These are phyloP conservation scores for Zostera marina DNA, from an alignment of 116 monocot genomes.

Conservation along the genomic window DNA sequence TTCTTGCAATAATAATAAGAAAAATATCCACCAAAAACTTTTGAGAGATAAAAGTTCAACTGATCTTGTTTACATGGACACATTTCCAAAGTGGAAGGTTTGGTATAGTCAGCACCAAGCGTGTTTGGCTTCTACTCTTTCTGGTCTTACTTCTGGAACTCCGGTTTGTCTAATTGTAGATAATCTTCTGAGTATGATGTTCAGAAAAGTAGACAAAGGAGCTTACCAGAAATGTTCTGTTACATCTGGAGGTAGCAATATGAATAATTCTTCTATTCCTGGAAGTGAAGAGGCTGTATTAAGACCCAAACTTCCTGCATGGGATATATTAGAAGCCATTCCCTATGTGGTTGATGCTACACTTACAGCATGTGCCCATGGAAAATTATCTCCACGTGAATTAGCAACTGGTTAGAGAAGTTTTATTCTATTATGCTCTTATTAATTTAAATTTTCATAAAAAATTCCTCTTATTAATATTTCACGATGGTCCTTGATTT, in stretches of 20 bases:
- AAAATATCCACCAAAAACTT: slow-evolving; percentile 1
- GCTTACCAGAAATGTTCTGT: slow-evolving; percentile 34
- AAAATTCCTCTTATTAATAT: no score
- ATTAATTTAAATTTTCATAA: not conserved
- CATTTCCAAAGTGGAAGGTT: slow-evolving; percentile 79
- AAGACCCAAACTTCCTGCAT: slow-evolving; percentile 70
- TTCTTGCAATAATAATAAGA: slow-evolving; percentile 14
- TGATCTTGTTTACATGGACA: slow-evolving; percentile 71
- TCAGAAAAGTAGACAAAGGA: slow-evolving; percentile 60
- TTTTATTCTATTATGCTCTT: not conserved
- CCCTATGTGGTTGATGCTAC: slow-evolving; percentile 98
- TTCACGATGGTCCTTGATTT: no score
- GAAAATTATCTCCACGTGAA: slow-evolving; percentile 80
- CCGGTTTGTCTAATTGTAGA: slow-evolving; percentile 89
- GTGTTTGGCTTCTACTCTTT: slow-evolving; percentile 92
- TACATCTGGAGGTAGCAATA: slow-evolving; percentile 47
- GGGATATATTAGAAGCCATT: slow-evolving; percentile 97
- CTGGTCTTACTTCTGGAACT: slow-evolving; percentile 65
- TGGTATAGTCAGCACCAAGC: slow-evolving; percentile 98
- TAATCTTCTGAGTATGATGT: slow-evolving; percentile 83
- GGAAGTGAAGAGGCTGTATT: slow-evolving; percentile 44
- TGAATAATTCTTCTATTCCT: slow-evolving; percentile 61
- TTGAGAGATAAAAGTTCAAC: slow-evolving; percentile 8
- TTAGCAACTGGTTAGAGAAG: slow-evolving; percentile 61
- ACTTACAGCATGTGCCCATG: slow-evolving; percentile 85